A percentile compares a stretch with the other conserved stretches of the same genome.
Conservation (phyloP, 2,329 filamentous ascomycete species). For the Penicillium olsonii region DNA sequence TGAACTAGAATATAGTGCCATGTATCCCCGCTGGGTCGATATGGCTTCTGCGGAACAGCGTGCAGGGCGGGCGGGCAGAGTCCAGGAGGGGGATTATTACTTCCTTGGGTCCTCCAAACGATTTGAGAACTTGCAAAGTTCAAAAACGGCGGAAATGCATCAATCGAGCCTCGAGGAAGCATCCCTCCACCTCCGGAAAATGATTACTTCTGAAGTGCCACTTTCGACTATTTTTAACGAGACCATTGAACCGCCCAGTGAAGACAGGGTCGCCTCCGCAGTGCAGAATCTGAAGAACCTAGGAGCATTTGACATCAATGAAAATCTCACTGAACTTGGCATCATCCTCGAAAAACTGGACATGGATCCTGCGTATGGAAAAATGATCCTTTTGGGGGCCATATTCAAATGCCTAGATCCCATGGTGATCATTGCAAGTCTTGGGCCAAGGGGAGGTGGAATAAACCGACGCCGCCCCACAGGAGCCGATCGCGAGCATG, state of each 20-base stretch:
- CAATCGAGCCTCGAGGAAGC: slow-evolving; percentile 47
- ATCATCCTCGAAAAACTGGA: slow-evolving; percentile 45
- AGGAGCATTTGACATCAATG: slow-evolving; percentile 45
- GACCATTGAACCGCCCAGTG: slow-evolving; percentile 49
- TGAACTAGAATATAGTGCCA: slow-evolving; percentile 36
- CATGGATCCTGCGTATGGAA: slow-evolving; percentile 49
- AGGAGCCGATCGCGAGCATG: too few relatives aligned
- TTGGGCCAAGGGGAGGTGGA: slow-evolving; percentile 27
- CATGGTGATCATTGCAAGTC: slow-evolving; percentile 48
- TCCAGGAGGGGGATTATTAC: slow-evolving; percentile 53
- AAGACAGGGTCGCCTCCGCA: slow-evolving; percentile 39
- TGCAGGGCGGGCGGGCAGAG: slow-evolving; percentile 53
- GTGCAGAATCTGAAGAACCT: slow-evolving; percentile 36
- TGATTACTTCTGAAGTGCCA: slow-evolving; percentile 33
- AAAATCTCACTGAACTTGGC: slow-evolving; percentile 50
- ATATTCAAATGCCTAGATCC: slow-evolving; percentile 56
- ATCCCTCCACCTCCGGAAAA: slow-evolving; percentile 47
- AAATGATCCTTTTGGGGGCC: slow-evolving; percentile 53
- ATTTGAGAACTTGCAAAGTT: slow-evolving; percentile 34
- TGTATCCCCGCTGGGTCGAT: slow-evolving; percentile 50
- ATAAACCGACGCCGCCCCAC: too few relatives aligned
- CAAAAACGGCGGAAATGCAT: slow-evolving; percentile 44
- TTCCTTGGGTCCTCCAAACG: slow-evolving; percentile 47
- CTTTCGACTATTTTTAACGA: slow-evolving; percentile 46
- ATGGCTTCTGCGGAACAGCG: slow-evolving; percentile 51